These are phyloP conservation scores for Monilinia fructicola DNA, from an alignment of 2,329 filamentous ascomycete genomes.

Conservation along the genomic window DNA sequence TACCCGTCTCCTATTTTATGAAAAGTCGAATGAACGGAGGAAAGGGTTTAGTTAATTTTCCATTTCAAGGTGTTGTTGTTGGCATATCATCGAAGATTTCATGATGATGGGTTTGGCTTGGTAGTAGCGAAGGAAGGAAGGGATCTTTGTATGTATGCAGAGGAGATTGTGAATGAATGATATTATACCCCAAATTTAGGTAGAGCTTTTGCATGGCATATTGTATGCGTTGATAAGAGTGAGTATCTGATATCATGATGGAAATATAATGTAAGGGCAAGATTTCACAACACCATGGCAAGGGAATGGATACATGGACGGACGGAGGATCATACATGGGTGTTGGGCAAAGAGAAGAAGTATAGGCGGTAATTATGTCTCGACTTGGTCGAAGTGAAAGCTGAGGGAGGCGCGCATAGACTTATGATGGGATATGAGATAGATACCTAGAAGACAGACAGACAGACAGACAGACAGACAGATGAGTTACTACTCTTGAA, in stretches of 20 bases:
- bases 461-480: no score
- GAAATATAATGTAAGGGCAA: no score
- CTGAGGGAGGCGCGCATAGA: background rate
- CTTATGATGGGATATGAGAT: background rate
- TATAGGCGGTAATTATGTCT: background rate
- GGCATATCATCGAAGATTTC: conserved; percentile 12
- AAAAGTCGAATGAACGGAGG: conserved; percentile 1
- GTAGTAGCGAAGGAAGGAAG: background rate
- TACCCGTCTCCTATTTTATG: conserved; percentile 15
- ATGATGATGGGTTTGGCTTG: background rate
- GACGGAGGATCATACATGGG: no score
- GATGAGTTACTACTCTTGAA: no score
- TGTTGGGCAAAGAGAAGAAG: background rate
- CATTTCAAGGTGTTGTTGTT: conserved; percentile 3
- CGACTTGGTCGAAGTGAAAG: background rate
- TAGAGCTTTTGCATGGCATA: background rate
- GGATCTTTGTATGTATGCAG: conserved; percentile 11
- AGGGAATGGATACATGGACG: background rate
- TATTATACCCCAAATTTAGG: background rate
- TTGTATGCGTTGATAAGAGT: background rate
- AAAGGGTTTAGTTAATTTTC: background rate
- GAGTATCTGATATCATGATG: background rate
- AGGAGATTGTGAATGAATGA: conserved; percentile 5
- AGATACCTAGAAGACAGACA: no score
- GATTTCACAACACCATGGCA: background rate